Evolutionary conservation across 2,329 filamentous ascomycete species (phyloP), one percentile per base, ranked within the genome.

Genomic region (Botryosphaeria agaves): DNA sequence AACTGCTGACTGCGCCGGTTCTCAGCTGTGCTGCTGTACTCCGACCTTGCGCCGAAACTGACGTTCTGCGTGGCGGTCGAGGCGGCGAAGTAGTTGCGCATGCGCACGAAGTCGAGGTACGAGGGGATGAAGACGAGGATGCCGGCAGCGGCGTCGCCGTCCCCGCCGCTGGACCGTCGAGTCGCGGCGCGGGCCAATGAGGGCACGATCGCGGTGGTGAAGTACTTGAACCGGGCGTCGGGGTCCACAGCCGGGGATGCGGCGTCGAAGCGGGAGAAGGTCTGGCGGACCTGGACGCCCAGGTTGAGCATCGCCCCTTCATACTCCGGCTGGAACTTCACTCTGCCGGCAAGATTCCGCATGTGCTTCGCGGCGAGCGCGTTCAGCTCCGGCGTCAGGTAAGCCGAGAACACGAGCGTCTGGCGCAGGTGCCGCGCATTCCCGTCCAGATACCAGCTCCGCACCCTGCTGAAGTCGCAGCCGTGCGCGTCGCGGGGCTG

Each of bases 21-120:
- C 39, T 92, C 83, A 5, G 74, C 68, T 5, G 76, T 61, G 27
- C 79, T 71, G 0, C 80, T 78, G 52, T 95, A 95, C 54, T 98
- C 89, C 34, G 79, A 85, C 21, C 98, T 76, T 18, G 75, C 72
- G 31, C 83, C 85, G 49, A 94, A 91, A 1, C 76, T 62, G 36
- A 75, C 52, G 36, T 71, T 61, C 16, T 57, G 55, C 3, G 65
- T 67, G 28, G 61, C 55, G 1, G 59, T 46, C 0, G 75, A 74
- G 18, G 74, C 84, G 31, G 84, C 74, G 45, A 98, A 85, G 56
- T 85, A 81, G 58, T 95, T 98, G 32, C 89, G 74, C 35, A 98
- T 67, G 25, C 85, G 78, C 26, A 94, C 78, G 51, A 95, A 95
- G 57, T 98, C 89, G 35, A 94, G 74, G 55, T 94, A 95, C 0